These are phyloP conservation scores for Coffea eugenioides DNA, from an alignment of 257 asterid species.

Conservation along the genomic window DNA sequence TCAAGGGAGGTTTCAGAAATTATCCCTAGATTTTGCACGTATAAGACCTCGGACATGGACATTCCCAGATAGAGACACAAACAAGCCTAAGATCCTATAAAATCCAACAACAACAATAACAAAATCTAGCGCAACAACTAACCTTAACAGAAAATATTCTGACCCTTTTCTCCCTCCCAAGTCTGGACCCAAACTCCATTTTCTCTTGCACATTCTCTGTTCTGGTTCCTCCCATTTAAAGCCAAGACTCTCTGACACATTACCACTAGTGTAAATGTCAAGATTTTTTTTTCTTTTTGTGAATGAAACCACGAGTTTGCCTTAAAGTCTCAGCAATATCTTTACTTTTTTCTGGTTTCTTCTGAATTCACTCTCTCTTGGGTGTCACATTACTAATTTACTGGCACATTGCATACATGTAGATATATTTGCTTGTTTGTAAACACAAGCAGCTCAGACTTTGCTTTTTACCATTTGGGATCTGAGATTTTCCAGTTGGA, in stretches of 20 bases:
- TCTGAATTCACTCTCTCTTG: constrained; percentile 14
- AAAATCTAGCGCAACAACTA: constrained; percentile 8
- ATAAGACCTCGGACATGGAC: background rate
- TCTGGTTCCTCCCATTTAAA: constrained; percentile 33
- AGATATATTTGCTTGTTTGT: background rate
- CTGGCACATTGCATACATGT: background rate
- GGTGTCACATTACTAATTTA: background rate
- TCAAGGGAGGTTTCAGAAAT: too few species aligned
- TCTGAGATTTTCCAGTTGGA: constrained; percentile 8
- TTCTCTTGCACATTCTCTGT: constrained; percentile 9
- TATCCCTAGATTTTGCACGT: too few species aligned
- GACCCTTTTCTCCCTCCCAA: constrained; percentile 10
- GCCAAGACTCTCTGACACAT: constrained; percentile 25
- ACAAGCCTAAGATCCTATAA: constrained; percentile 19
- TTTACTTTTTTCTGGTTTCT: constrained; percentile 18
- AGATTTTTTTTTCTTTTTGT: background rate
- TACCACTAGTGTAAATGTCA: constrained; percentile 16
- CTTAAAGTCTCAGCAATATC: constrained; percentile 32
- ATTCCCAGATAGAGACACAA: constrained; percentile 10
- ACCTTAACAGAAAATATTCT: constrained; percentile 12
- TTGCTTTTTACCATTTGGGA: background rate
- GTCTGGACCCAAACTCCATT: constrained; percentile 16
- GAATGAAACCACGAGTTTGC: constrained; percentile 6
- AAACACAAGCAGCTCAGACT: background rate
- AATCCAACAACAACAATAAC: constrained; percentile 14